These are phyloP conservation scores for Tylopilus vinaceipallidus DNA, from an alignment of 768 basidiomycete species.

Conservation along the genomic window DNA sequence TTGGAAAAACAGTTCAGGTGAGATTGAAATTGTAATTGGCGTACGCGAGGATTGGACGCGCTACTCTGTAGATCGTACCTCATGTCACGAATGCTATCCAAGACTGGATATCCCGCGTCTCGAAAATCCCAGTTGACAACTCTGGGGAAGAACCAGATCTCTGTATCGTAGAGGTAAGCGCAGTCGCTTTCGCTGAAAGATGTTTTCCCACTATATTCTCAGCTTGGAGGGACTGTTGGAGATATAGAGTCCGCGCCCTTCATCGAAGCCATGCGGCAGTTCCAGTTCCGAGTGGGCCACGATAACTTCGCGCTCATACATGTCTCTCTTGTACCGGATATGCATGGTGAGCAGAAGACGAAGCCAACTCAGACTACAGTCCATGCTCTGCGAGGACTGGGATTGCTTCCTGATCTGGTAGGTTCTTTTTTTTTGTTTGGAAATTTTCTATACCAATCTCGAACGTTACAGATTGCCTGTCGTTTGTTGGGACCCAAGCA, in stretches of 20 bases:
- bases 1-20: constrained; percentile 97
- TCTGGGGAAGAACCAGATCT: constrained; percentile 92
- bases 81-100: constrained; percentile 97
- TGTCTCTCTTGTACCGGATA: constrained; percentile 96
- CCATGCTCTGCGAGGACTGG: constrained; percentile 88
- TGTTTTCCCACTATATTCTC: constrained; percentile 4
- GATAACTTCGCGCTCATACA: constrained; percentile 97
- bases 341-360: constrained; percentile 99
- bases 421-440: constrained; percentile 25
- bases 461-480: constrained; percentile 76
- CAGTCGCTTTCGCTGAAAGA: constrained; percentile 1
- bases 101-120: constrained; percentile 96
- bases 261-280: constrained; percentile 98
- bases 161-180: constrained; percentile 91
- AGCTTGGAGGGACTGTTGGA: constrained; percentile 98
- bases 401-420: constrained; percentile 89
- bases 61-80: constrained; percentile 71
- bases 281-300: constrained; percentile 96
- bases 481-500: constrained; percentile 78
- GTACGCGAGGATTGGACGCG: constrained; percentile 6
- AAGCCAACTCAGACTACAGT: constrained; percentile 98
- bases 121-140: constrained; percentile 92
- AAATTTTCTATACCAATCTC: too few relatives aligned
- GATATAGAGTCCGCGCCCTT: constrained; percentile 99
- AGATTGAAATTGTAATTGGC: constrained; percentile 8